phyloP scores from a whole-genome alignment of 176 grass and related monocot genomes.

The Musa troglodytarum region DNA sequence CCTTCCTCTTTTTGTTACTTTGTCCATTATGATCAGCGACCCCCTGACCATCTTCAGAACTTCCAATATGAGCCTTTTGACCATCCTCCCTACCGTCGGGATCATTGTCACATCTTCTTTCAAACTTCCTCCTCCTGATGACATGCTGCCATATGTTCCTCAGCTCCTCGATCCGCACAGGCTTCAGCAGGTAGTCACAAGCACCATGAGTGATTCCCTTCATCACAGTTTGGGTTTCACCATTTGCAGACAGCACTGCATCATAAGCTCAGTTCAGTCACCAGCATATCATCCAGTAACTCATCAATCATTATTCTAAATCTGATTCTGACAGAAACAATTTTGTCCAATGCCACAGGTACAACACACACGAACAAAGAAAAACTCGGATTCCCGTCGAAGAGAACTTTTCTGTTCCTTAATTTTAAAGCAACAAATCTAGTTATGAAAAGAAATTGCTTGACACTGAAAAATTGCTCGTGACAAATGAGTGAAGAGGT shows the following conservation, averaged over 20 bases:
- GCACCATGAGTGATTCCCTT: conserved; percentile 49
- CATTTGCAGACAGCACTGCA: conserved; percentile 56
- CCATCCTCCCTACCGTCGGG: conserved; percentile 21
- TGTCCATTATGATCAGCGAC: conserved; percentile 4
- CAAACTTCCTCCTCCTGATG: conserved; percentile 11
- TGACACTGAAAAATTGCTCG: neutral
- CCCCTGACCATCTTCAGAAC: conserved; percentile 17
- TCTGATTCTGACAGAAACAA: neutral
- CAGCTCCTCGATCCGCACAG: conserved; percentile 30
- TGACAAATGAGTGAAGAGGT: neutral
- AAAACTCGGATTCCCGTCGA: neutral
- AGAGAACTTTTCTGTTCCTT: neutral
- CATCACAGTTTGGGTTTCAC: conserved; percentile 28
- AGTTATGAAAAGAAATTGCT: neutral
- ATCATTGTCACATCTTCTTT: neutral
- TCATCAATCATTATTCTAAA: neutral
- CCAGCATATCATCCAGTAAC: neutral
- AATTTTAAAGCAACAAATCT: too few species aligned
- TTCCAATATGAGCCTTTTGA: conserved; percentile 20
- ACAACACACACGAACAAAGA: neutral
- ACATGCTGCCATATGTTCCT: conserved; percentile 60
- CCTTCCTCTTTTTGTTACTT: conserved; percentile 28
- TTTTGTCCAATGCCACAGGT: neutral
- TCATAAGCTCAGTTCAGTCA: neutral
- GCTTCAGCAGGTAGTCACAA: conserved; percentile 54